Percentiles rank a stretch among this genome's conserved stretches.
These are phyloP conservation scores for Xylariaceae sp. DNA, from an alignment of 2,329 filamentous ascomycete genomes.

Conservation along the genomic window DNA sequence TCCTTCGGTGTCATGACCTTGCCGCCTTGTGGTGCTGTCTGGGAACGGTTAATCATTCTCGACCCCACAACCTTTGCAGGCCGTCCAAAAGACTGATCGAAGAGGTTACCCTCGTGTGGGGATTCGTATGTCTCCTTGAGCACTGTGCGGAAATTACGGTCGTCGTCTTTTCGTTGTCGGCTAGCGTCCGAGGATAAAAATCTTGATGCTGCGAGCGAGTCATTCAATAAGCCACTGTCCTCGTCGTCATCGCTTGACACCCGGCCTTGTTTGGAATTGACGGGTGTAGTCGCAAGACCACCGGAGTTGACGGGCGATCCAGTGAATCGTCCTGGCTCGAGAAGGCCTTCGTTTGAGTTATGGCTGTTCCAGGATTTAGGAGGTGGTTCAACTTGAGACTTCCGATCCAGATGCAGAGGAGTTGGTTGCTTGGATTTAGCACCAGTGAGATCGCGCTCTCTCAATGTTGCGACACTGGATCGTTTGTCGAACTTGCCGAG, in stretches of 20 bases:
- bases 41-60: conserved; percentile 31
- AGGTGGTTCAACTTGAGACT: conserved; percentile 42
- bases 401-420: conserved; percentile 46
- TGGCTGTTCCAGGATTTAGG: conserved; percentile 51
- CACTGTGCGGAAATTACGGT: conserved; percentile 26
- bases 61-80: conserved; percentile 34
- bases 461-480: conserved; percentile 47
- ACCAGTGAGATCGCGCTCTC: conserved; percentile 41
- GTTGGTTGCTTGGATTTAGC: conserved; percentile 44
- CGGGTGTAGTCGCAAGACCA: conserved; percentile 33
- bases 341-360: conserved; percentile 46
- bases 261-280: conserved; percentile 18
- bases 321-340: conserved; percentile 35
- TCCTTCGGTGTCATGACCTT: conserved; percentile 90
- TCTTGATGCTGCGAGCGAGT: conserved; percentile 48
- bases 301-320: conserved; percentile 31
- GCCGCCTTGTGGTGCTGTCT: conserved; percentile 43
- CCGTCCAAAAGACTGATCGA: conserved; percentile 44
- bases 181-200: conserved; percentile 35
- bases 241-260: conserved; percentile 43
- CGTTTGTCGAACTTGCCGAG: conserved; percentile 54
- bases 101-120: conserved; percentile 51
- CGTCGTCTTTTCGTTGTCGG: conserved; percentile 39
- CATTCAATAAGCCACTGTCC: conserved; percentile 49
- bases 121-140: conserved; percentile 31